Conservation (phyloP, 1,139 yeast genomes). For the Suhomyces anneliseae region DNA sequence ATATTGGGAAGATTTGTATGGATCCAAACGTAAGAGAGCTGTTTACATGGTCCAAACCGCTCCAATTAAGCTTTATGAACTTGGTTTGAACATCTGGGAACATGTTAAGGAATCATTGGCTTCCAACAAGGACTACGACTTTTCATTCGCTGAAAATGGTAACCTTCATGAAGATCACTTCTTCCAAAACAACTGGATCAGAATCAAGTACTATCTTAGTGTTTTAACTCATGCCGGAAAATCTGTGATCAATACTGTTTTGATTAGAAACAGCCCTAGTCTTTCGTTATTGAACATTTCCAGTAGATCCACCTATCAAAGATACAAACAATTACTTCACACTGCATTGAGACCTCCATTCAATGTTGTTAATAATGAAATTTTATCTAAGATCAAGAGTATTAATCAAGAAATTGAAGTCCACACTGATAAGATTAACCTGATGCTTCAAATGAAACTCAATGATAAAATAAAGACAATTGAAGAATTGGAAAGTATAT, state of each 20-base stretch:
- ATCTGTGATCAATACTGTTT: conserved; percentile 1
- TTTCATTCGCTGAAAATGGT: not conserved
- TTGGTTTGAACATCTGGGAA: conserved; percentile 13
- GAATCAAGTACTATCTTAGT: conserved; percentile 8
- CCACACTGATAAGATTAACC: conserved; percentile 26
- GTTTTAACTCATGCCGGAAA: conserved; percentile 1
- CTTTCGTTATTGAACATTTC: conserved; percentile 9
- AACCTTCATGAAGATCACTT: conserved; percentile 18
- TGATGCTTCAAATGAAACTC: conserved; percentile 19
- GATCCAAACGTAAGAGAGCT: conserved; percentile 27
- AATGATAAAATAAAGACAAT: conserved; percentile 10
- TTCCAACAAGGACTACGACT: conserved; percentile 4
- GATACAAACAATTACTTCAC: conserved; percentile 11
- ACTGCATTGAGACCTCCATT: conserved; percentile 20
- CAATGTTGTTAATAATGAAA: conserved; percentile 23
- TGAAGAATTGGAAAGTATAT: conserved; percentile 12
- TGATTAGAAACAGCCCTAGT: conserved; percentile 10
- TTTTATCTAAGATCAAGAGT: conserved; percentile 18
- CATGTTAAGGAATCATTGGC: not conserved
- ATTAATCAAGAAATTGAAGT: conserved; percentile 22
- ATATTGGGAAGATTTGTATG: conserved; percentile 37
- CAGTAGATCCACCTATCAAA: not conserved
- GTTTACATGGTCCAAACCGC: conserved; percentile 37
- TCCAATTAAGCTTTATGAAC: conserved; percentile 26
- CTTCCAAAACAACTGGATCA: conserved; percentile 14